Evolutionary conservation across 257 asterid genomes (phyloP).

Genomic region (Fraxinus americana): DNA sequence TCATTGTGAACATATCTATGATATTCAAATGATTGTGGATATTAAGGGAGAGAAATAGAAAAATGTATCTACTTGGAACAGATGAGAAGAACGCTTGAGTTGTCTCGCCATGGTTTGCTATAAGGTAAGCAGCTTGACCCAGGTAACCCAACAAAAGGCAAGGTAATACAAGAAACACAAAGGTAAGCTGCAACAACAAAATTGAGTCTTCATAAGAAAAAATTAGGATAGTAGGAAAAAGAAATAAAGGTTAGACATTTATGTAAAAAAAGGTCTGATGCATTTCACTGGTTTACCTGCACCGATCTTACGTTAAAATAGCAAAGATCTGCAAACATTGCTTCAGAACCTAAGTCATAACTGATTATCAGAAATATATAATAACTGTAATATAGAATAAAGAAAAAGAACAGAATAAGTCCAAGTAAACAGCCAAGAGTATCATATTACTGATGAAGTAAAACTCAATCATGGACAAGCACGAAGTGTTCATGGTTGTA

Average conservation of each 20-base stretch:
- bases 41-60: constrained; percentile 21
- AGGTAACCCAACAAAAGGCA: constrained; percentile 96
- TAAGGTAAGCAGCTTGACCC: constrained; percentile 98
- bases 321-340: constrained; percentile 99
- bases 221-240: constrained; percentile 3
- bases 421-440: constrained; percentile 15
- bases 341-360: constrained; percentile 91
- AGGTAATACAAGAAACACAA: constrained; percentile 82
- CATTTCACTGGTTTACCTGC: constrained; percentile 60
- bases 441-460: constrained; percentile 10
- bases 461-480: background rate
- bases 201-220: constrained; percentile 29
- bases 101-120: constrained; percentile 90
- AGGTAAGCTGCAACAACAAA: constrained; percentile 76
- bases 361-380: constrained; percentile 47
- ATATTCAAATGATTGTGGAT: background rate
- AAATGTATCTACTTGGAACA: constrained; percentile 71
- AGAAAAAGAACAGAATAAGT: constrained; percentile 12
- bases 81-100: constrained; percentile 94
- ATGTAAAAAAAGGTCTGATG: background rate
- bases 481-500: constrained; percentile 1
- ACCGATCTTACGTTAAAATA: constrained; percentile 92
- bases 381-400: constrained; percentile 17
- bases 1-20: background rate
- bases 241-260: background rate